A percentile compares a stretch with the other conserved stretches of the same genome.
Evolutionary conservation across 805 yeast species (phyloP).

Genomic region (Sugiyamaella qingdaonensis): DNA sequence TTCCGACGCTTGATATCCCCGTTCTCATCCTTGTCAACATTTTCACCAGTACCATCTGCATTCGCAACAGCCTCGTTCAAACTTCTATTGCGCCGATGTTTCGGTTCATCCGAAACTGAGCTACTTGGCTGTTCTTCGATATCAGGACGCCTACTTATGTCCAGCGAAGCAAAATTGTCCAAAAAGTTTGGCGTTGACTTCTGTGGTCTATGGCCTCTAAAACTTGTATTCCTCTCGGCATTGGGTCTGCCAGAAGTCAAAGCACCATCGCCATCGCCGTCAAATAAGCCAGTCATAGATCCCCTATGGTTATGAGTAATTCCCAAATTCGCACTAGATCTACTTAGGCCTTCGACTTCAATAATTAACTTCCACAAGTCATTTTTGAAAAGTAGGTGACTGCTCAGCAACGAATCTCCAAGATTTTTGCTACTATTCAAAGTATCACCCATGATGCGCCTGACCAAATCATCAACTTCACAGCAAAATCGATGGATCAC

Average conservation of each 20-base stretch:
- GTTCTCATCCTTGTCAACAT: conserved; percentile 17
- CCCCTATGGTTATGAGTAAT: conserved; percentile 7
- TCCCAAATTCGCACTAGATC: conserved; percentile 11
- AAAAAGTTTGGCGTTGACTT: conserved; percentile 24
- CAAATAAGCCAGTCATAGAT: conserved; percentile 8
- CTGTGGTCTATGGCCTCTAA: conserved; percentile 17
- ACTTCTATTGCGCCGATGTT: conserved; percentile 21
- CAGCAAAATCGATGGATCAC: conserved; percentile 33
- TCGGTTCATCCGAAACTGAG: neutral
- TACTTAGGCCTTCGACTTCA: conserved; percentile 17
- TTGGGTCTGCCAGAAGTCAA: neutral
- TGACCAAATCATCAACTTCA: conserved; percentile 30
- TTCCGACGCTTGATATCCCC: conserved; percentile 14
- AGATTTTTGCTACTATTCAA: conserved; percentile 18
- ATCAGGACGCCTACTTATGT: conserved; percentile 7
- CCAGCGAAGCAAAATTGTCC: conserved; percentile 22
- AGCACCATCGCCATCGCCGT: conserved; percentile 1
- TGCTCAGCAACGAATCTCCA: conserved; percentile 22
- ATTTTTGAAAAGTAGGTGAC: conserved; percentile 18
- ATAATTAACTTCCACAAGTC: conserved; percentile 26
- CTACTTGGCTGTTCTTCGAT: conserved; percentile 3
- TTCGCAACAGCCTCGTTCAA: conserved; percentile 26
- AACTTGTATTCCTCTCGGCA: conserved; percentile 4
- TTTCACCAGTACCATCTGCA: conserved; percentile 21
- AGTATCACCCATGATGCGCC: conserved; percentile 30